Percentiles rank a stretch among this genome's conserved stretches.
phyloP scores from a whole-genome alignment of 805 yeast species.

The Nakazawaea holstii region DNA sequence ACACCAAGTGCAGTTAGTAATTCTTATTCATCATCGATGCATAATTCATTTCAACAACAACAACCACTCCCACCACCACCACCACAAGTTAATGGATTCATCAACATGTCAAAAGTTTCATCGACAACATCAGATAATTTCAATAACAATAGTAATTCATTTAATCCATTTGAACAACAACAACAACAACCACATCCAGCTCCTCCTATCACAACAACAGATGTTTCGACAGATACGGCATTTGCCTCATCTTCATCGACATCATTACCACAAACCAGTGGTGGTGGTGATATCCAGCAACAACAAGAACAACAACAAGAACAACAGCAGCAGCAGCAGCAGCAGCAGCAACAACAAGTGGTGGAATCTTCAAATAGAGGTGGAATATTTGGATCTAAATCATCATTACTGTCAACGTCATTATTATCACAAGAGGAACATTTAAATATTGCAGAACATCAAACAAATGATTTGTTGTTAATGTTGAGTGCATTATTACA shows the following conservation, averaged over 20 bases:
- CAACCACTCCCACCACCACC: background rate
- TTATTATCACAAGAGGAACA: slow-evolving; percentile 37
- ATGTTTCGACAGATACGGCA: slow-evolving; percentile 44
- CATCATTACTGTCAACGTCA: slow-evolving; percentile 11
- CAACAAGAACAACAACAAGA: slow-evolving; percentile 12
- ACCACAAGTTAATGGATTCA: slow-evolving; percentile 12
- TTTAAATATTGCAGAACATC: slow-evolving; percentile 74
- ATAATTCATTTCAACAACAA: slow-evolving; percentile 9
- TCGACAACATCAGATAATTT: slow-evolving; percentile 1
- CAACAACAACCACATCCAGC: slow-evolving; percentile 30
- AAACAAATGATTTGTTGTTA: slow-evolving; percentile 70
- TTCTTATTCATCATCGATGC: slow-evolving; percentile 17
- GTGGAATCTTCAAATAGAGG: background rate
- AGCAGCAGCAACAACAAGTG: background rate
- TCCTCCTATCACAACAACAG: slow-evolving; percentile 50
- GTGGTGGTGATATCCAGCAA: slow-evolving; percentile 12
- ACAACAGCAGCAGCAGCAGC: slow-evolving; percentile 13
- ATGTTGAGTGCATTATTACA: slow-evolving; percentile 85
- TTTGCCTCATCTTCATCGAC: slow-evolving; percentile 29
- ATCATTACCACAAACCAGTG: slow-evolving; percentile 24
- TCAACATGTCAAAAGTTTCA: slow-evolving; percentile 13
- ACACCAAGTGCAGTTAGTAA: slow-evolving; percentile 44
- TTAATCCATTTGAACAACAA: slow-evolving; percentile 17
- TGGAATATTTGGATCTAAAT: slow-evolving; percentile 10
- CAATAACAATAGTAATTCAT: no score